Evolutionary conservation across 225 moss, liverwort and hornwort genomes (phyloP).

Genomic region (Neckera pumila): DNA sequence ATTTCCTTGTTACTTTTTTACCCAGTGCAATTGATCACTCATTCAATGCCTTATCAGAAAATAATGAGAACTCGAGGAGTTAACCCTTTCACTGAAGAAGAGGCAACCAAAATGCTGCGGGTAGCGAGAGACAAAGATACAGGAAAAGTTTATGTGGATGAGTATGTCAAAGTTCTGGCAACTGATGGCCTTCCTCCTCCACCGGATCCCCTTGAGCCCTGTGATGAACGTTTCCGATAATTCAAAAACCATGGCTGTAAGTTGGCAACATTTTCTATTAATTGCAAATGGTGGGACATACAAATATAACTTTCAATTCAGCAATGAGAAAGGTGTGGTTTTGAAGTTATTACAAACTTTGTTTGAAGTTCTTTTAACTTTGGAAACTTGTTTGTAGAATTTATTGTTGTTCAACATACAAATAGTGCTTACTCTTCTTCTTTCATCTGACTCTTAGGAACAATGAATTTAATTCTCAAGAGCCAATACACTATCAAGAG

Average conservation of each 20-base stretch:
- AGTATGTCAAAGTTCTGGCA: constrained; percentile 44
- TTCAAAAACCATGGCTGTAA: no score
- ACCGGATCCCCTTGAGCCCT: constrained; percentile 31
- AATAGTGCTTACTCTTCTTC: rapidly evolving
- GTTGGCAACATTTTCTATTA: no score
- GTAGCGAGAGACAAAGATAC: constrained; percentile 57
- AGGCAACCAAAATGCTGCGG: constrained; percentile 45
- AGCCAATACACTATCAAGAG: no score
- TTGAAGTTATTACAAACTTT: background rate
- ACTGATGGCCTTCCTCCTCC: constrained; percentile 63
- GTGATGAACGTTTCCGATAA: constrained; percentile 15
- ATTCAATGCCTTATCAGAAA: constrained; percentile 9
- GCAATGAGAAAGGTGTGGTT: background rate
- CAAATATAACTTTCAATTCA: background rate
- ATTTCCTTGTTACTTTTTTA: background rate
- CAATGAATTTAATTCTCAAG: background rate
- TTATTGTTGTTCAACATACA: rapidly evolving
- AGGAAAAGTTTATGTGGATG: constrained; percentile 42
- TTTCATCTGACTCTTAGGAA: background rate
- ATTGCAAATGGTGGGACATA: no score
- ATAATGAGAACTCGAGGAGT: constrained; percentile 55
- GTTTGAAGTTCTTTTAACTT: background rate
- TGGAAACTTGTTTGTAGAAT: background rate
- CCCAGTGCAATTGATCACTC: background rate
- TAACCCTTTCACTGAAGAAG: constrained; percentile 55